Conservation (phyloP, 768 basidiomycete genomes). For the Nidularia sp. region DNA sequence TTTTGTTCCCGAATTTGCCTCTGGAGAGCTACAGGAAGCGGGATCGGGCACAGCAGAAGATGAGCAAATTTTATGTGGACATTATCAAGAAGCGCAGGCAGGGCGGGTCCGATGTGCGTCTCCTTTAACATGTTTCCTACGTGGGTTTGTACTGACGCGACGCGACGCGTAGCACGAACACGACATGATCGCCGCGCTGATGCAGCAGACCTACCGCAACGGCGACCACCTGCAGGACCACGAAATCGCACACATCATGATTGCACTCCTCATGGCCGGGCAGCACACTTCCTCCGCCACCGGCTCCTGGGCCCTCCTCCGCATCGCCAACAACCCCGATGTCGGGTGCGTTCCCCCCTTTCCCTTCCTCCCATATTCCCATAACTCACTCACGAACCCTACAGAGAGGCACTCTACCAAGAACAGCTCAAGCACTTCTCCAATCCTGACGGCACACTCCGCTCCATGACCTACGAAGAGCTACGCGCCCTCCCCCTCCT, state of each 20-base stretch:
- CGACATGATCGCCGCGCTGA: slow-evolving; percentile 91
- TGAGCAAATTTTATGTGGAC: slow-evolving; percentile 89
- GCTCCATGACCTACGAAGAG: slow-evolving; percentile 82
- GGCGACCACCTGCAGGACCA: slow-evolving; percentile 78
- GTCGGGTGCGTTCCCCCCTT: slow-evolving; percentile 18
- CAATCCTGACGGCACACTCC: slow-evolving; percentile 75
- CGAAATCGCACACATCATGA: slow-evolving; percentile 97
- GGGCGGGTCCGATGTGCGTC: slow-evolving; percentile 34
- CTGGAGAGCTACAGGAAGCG: slow-evolving; percentile 85
- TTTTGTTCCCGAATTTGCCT: slow-evolving; percentile 91
- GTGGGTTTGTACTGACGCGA: too few relatives aligned
- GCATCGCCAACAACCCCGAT: slow-evolving; percentile 73
- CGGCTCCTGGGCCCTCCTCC: slow-evolving; percentile 85
- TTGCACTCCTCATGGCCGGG: slow-evolving; percentile 98
- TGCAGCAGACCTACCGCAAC: slow-evolving; percentile 78
- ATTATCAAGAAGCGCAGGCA: slow-evolving; percentile 76
- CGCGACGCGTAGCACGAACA: slow-evolving; percentile 47
- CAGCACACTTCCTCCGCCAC: slow-evolving; percentile 97
- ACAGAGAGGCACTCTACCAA: slow-evolving; percentile 76
- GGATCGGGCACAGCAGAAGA: slow-evolving; percentile 86
- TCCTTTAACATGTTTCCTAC: not conserved
- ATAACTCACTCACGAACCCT: slow-evolving; percentile 4
- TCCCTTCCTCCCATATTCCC: not conserved
- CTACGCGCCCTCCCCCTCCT: slow-evolving; percentile 78
- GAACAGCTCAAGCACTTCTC: slow-evolving; percentile 86